Base-by-base conservation (phyloP, 2,329 filamentous ascomycete genomes). In the Monosporascus sp. region DNA sequence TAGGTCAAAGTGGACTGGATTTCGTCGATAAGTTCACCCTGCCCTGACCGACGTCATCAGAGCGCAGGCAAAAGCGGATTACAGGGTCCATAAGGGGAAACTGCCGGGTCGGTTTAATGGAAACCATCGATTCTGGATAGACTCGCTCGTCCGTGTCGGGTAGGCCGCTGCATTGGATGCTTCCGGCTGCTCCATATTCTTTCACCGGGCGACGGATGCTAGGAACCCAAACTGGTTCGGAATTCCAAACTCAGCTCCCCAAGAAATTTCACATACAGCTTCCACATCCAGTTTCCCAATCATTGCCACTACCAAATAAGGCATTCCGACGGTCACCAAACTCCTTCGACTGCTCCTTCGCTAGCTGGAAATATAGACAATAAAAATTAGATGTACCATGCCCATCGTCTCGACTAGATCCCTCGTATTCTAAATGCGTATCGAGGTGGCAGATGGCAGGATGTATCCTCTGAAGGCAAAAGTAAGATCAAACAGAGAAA, bases 381-480 rank as follows among this genome's bases (percentile, higher is more conserved):
- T 66, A 68, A 63, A 58, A 17, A 66, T 66, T 67, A 68, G 61
- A 67, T 65, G 60, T 52, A 61, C 53, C 61, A 58, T 60, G 59
- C 58, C 58, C n/a, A 57, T 57, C 56, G 55, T 52, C 55, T 56
- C 48, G 49, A 56, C 59, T 55, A 61, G 54, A 52, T 44, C 54
- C 57, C 59, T 57, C 56, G 48, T 56, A 59, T 53, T 58, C 56
- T 58, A 55, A 55, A 47, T 53, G 56, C 57, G 54, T 56, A 54
- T 55, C 45, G 54, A 59, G 52, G 58, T 58, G 58, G 59, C 60
- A 64, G 58, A 63, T 65, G 53, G 60, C 60, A 64, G 59, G 54
- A 68, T 62, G 59, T 67, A 67, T 68, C 64, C 61, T 65, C 59
- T 64, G 61, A 67, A 66, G 61, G 55, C 59, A 64, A 64, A 61